Percentiles rank a stretch among this genome's conserved stretches.
Evolutionary conservation across 2,329 filamentous ascomycete genomes (phyloP).

Genomic region (Magnaporthiopsis rhizophila): DNA sequence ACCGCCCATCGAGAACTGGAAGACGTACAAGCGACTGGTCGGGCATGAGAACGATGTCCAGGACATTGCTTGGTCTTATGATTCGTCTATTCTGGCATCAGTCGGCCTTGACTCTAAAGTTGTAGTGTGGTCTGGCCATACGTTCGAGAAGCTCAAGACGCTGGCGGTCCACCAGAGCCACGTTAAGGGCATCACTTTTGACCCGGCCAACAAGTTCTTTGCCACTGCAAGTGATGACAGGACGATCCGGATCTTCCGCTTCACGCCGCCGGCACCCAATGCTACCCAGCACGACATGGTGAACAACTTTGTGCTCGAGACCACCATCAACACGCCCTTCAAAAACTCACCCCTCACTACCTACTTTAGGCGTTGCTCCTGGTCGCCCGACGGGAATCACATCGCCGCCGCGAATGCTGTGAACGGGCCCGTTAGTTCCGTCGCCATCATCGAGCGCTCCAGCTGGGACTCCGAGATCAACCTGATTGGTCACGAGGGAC

Average conservation of each 20-base stretch:
- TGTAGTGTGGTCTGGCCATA: slow-evolving; percentile 96
- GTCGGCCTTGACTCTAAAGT: slow-evolving; percentile 97
- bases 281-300: slow-evolving; percentile 91
- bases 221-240: slow-evolving; percentile 96
- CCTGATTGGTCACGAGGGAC: slow-evolving; percentile 91
- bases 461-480: slow-evolving; percentile 97
- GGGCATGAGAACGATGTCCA: slow-evolving; percentile 99
- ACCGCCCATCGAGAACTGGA: slow-evolving; percentile 95
- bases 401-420: slow-evolving; percentile 96
- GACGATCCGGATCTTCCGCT: slow-evolving; percentile 93
- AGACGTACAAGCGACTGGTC: slow-evolving; percentile 84
- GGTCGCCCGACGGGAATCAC: slow-evolving; percentile 95
- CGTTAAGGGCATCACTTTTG: slow-evolving; percentile 97
- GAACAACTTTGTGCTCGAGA: slow-evolving; percentile 92
- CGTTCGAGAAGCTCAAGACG: slow-evolving; percentile 95
- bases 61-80: slow-evolving; percentile 92
- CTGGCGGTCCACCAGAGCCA: slow-evolving; percentile 90
- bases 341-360: slow-evolving; percentile 88
- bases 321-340: slow-evolving; percentile 84
- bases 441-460: slow-evolving; percentile 88
- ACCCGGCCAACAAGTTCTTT: slow-evolving; percentile 98
- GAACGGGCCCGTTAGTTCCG: slow-evolving; percentile 93
- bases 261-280: slow-evolving; percentile 83
- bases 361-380: slow-evolving; percentile 93
- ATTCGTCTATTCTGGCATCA: slow-evolving; percentile 91